Evolutionary conservation across 768 basidiomycete species (phyloP), one percentile per base, ranked within the genome.

Genomic region (Mycena haematopus): DNA sequence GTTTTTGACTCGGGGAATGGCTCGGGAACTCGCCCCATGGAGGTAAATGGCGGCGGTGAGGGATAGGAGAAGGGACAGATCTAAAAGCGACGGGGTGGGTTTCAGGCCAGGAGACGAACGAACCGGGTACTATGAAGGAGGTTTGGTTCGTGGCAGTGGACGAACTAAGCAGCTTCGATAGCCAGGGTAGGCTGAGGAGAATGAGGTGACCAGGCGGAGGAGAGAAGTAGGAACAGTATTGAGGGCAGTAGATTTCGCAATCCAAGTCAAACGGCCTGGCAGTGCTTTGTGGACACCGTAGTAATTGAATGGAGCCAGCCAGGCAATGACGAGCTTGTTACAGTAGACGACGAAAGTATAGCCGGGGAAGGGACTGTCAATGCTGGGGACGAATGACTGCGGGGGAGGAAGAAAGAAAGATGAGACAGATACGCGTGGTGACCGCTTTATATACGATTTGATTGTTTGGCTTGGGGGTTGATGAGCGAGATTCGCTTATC

Each of bases 1-100:
- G n/a, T 15, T 36, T 6, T 40, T 63, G 61, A 47, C 61, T 63
- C 61, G 61, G 61, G 25, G 61, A 63, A 57, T 63, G 61, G 46
- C 61, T 63, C 61, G 61, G 61, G 61, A 63, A 63, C 44, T 17
- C 31, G 33, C 61, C 45, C 61, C 61, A 63, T 63, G 61, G 61
- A 21, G 61, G 22, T 33, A 52, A 44, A 21, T 29, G 52, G 42
- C 36, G 47, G 25, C 25, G 42, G 42, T 33, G 8, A 17, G 14
- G 24, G 21, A 52, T 17, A 31, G 9, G 51, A n/a, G n/a, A n/a
- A n/a, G n/a, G n/a, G n/a, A n/a, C n/a, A 17, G 17, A 60, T 24
- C 3, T 33, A 13, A 10, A 46, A 13, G n/a, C 46, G 3, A 29
- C 38, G 36, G 24, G 49, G 10, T 7, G 17, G 15, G 22, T 9